phyloP scores from a whole-genome alignment of 2,329 filamentous ascomycete genomes.

The Penicillium sp. region DNA sequence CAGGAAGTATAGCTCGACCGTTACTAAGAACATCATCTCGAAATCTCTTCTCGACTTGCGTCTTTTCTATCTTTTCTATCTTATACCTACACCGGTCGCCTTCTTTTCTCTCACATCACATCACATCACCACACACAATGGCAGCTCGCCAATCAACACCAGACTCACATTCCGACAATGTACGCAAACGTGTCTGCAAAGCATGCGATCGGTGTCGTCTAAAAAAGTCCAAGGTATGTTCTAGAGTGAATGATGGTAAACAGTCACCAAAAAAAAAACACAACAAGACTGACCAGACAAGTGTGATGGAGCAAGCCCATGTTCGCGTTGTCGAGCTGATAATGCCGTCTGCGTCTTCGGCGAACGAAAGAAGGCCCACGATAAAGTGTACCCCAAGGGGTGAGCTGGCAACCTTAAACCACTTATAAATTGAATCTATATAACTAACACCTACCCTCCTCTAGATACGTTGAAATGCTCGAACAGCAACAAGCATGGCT shows the following conservation, averaged over 20 bases:
- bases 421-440: slow-evolving; percentile 7
- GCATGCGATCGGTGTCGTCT: slow-evolving; percentile 68
- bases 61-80: not conserved
- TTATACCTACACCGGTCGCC: too few relatives aligned
- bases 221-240: slow-evolving; percentile 68
- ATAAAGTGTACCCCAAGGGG: slow-evolving; percentile 72
- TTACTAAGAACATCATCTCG: not conserved
- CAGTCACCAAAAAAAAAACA: not conserved
- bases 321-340: slow-evolving; percentile 65
- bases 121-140: slow-evolving; percentile 31
- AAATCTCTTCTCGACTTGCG: not conserved
- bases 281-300: slow-evolving; percentile 31
- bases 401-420: slow-evolving; percentile 40
- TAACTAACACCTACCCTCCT: not conserved
- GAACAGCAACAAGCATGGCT: slow-evolving; percentile 68
- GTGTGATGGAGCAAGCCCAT: slow-evolving; percentile 67
- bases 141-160: slow-evolving; percentile 46
- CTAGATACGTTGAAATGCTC: slow-evolving; percentile 68
- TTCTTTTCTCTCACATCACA: not conserved
- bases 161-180: slow-evolving; percentile 50
- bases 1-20: slow-evolving; percentile 26
- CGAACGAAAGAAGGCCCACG: slow-evolving; percentile 67
- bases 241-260: not conserved
- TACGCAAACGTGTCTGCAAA: slow-evolving; percentile 67
- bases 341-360: slow-evolving; percentile 69